These are phyloP conservation scores for Alternaria sp. DNA, from an alignment of 2,329 filamentous ascomycete genomes.

Conservation along the genomic window DNA sequence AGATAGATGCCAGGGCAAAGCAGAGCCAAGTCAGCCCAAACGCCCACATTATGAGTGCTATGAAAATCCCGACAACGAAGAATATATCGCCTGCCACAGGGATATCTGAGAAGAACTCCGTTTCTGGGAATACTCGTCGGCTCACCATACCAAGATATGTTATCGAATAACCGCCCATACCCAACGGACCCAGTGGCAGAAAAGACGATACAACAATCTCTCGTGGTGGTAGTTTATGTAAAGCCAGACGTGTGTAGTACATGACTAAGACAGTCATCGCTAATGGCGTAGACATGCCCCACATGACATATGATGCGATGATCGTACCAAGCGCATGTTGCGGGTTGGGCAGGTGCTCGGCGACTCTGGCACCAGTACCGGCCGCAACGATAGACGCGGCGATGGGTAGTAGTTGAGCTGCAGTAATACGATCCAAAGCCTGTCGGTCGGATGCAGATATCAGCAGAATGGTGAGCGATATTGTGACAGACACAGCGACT, in stretches of 20 bases:
- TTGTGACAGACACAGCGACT: slow-evolving; percentile 55
- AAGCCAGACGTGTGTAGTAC: slow-evolving; percentile 73
- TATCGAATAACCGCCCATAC: slow-evolving; percentile 71
- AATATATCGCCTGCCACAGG: slow-evolving; percentile 58
- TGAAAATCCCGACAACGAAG: slow-evolving; percentile 65
- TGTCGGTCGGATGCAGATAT: slow-evolving; percentile 55
- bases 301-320: slow-evolving; percentile 72
- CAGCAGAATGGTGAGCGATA: slow-evolving; percentile 61
- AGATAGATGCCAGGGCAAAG: slow-evolving; percentile 61
- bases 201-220: slow-evolving; percentile 75
- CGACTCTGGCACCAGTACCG: slow-evolving; percentile 70
- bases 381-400: slow-evolving; percentile 72
- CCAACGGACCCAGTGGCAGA: slow-evolving; percentile 71
- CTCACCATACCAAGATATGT: slow-evolving; percentile 59
- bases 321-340: slow-evolving; percentile 68
- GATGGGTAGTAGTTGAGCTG: slow-evolving; percentile 71
- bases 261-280: slow-evolving; percentile 70
- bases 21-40: slow-evolving; percentile 65
- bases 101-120: slow-evolving; percentile 47
- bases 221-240: slow-evolving; percentile 71
- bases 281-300: slow-evolving; percentile 70
- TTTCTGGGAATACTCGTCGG: slow-evolving; percentile 52
- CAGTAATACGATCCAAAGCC: slow-evolving; percentile 62
- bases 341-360: slow-evolving; percentile 64
- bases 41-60: slow-evolving; percentile 64